Conservation (phyloP, 2,329 filamentous ascomycete species). For the Paracoccidioides lutzii region DNA sequence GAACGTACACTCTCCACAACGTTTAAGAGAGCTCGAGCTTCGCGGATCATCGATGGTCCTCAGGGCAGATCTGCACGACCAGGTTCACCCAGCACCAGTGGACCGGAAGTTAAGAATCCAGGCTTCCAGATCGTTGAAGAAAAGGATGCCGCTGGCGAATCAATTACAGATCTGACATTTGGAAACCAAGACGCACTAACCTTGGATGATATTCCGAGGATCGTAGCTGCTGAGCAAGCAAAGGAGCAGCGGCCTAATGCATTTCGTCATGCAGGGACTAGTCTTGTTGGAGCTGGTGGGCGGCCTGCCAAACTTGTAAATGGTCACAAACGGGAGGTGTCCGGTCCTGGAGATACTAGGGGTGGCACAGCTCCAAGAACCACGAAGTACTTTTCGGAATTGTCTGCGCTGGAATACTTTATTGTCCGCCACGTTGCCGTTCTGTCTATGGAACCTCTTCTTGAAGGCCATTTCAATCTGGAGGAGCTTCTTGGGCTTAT, state of each 20-base stretch:
- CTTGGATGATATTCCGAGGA: constrained; percentile 87
- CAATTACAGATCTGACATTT: constrained; percentile 68
- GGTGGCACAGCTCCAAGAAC: constrained; percentile 43
- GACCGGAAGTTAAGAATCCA: constrained; percentile 39
- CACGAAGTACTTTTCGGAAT: constrained; percentile 88
- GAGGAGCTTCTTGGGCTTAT: constrained; percentile 88
- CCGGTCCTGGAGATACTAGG: constrained; percentile 38
- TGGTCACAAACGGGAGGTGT: constrained; percentile 56
- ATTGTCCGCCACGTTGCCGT: constrained; percentile 93
- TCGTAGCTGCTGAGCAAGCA: constrained; percentile 90
- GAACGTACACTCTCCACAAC: constrained; percentile 91
- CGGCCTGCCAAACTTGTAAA: constrained; percentile 54
- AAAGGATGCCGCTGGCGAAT: constrained; percentile 53
- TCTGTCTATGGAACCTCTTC: constrained; percentile 81
- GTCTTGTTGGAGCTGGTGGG: constrained; percentile 46
- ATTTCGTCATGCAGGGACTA: constrained; percentile 61
- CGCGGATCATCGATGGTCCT: constrained; percentile 81
- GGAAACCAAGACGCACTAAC: constrained; percentile 84
- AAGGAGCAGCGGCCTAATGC: constrained; percentile 76
- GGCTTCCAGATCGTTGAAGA: constrained; percentile 73
- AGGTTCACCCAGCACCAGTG: constrained; percentile 45
- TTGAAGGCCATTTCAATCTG: constrained; percentile 82
- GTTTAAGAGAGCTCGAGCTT: constrained; percentile 78
- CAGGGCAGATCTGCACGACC: constrained; percentile 55
- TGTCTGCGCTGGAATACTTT: constrained; percentile 92